Evolutionary conservation across 2,329 filamentous ascomycete genomes (phyloP).

Genomic region (Calycina marina): DNA sequence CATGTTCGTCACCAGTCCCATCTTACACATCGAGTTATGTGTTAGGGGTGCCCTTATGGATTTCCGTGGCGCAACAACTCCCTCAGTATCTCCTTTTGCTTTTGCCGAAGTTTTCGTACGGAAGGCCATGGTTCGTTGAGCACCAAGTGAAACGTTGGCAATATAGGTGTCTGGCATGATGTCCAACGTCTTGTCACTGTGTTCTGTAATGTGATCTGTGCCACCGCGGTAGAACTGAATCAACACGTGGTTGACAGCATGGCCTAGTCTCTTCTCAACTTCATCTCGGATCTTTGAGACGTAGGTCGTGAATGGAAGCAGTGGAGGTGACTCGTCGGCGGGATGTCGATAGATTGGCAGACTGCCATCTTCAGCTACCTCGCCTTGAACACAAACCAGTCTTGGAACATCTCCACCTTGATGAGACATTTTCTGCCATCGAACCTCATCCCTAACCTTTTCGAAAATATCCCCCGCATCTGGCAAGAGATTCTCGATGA

Average conservation of each 20-base stretch:
- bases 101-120: constrained; percentile 57
- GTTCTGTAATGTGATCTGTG: constrained; percentile 85
- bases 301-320: constrained; percentile 60
- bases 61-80: constrained; percentile 13
- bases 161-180: constrained; percentile 71
- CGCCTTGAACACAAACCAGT: constrained; percentile 78
- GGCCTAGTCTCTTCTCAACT: constrained; percentile 60
- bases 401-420: constrained; percentile 83
- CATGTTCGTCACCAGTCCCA: constrained; percentile 70
- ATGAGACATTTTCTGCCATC: constrained; percentile 87
- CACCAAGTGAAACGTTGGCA: constrained; percentile 87
- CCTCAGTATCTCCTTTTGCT: constrained; percentile 18
- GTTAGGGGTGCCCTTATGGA: constrained; percentile 54
- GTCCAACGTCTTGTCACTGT: constrained; percentile 93
- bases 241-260: constrained; percentile 76
- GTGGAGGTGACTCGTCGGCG: constrained; percentile 68
- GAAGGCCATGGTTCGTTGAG: constrained; percentile 78
- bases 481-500: constrained; percentile 58
- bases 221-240: constrained; percentile 89
- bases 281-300: constrained; percentile 53
- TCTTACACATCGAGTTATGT: constrained; percentile 77
- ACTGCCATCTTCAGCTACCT: constrained; percentile 50
- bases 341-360: constrained; percentile 93
- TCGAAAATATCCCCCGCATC: constrained; percentile 48
- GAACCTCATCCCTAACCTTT: constrained; percentile 56